Evolutionary conservation across 73 alveolate species (phyloP).

Genomic region (Paramecium sonneborni): DNA sequence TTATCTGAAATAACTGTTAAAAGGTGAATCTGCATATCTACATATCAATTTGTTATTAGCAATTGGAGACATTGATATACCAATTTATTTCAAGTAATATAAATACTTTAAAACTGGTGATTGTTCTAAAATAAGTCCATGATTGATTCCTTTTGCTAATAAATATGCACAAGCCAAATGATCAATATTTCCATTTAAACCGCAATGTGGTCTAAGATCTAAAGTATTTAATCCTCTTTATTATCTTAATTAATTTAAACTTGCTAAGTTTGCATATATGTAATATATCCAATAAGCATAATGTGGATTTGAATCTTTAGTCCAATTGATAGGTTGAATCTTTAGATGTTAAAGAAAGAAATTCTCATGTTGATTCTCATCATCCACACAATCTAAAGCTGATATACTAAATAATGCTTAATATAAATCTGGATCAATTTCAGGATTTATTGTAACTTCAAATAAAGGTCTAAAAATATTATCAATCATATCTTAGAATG

Average conservation of each 20-base stretch:
- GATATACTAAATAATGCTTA: constrained; percentile 42
- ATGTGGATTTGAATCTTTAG: constrained; percentile 69
- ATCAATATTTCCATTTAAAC: constrained; percentile 82
- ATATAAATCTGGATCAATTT: constrained; percentile 57
- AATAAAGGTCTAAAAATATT: constrained; percentile 70
- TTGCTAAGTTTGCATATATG: constrained; percentile 72
- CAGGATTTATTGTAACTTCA: constrained; percentile 65
- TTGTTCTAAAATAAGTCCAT: constrained; percentile 72
- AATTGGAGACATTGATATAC: constrained; percentile 81
- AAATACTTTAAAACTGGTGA: constrained; percentile 76
- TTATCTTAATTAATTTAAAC: constrained; percentile 71
- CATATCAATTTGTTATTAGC: constrained; percentile 76
- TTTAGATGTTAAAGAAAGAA: constrained; percentile 57
- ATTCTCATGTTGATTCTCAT: constrained; percentile 73
- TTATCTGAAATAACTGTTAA: constrained; percentile 61
- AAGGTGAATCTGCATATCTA: constrained; percentile 67
- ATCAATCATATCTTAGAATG: constrained; percentile 78
- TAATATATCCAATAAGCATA: constrained; percentile 82
- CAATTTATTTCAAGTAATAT: constrained; percentile 81
- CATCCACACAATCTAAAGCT: constrained; percentile 86
- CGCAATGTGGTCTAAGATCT: constrained; percentile 81
- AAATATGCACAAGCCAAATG: constrained; percentile 79
- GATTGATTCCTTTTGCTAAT: constrained; percentile 64
- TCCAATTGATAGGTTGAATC: constrained; percentile 41
- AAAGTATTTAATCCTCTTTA: constrained; percentile 68